Base-by-base conservation (phyloP, 805 yeast genomes). In the Metschnikowia santaceciliae region DNA sequence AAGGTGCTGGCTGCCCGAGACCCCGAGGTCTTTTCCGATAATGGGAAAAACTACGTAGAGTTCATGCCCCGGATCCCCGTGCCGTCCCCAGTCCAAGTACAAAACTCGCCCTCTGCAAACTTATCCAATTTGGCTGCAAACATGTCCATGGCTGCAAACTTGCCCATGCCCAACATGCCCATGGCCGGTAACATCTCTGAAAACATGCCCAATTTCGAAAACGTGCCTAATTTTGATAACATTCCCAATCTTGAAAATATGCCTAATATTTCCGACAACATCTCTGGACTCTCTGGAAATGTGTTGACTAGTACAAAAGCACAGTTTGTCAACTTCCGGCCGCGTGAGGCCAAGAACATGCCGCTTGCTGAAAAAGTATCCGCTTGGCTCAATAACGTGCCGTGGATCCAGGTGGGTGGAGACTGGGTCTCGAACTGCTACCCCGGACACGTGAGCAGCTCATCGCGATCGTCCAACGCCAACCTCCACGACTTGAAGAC, bases 271-370 rank as follows among this genome's bases (percentile, higher is more conserved):
- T 26, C 30, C 4, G 30, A 10, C 2, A 26, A 26, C 30, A 26
- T 26, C 30, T 26, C 30, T 26, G 30, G 30, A 26, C 30, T 26
- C 11, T 26, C 30, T 26, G 30, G 30, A 26, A 26, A 26, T 26
- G 30, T 3, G 30, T 26, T 26, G 11, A 10, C 11, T 26, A 26
- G 30, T 10, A 13, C 40, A 19, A 19, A 19, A 20, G 15, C 20
- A 6, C 43, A 40, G 4, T 40, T 40, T 26, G 38, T 42, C 38
- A 10, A 61, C 13, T 85, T 86, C 61, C 77, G 84, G 52, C 92
- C 92, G 11, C 72, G 89, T 59, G 66, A 67, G 32, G 81, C 82
- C 2, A 68, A 77, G 7, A 83, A 81, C 63, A 86, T 87, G 90
- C 75, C 82, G 1, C 79, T 76, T 54, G 70, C 67, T 44, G 92